Percentiles rank a stretch among this genome's conserved stretches.
Conservation (phyloP, 2,329 filamentous ascomycete species). For the Ophiostoma quercus region DNA sequence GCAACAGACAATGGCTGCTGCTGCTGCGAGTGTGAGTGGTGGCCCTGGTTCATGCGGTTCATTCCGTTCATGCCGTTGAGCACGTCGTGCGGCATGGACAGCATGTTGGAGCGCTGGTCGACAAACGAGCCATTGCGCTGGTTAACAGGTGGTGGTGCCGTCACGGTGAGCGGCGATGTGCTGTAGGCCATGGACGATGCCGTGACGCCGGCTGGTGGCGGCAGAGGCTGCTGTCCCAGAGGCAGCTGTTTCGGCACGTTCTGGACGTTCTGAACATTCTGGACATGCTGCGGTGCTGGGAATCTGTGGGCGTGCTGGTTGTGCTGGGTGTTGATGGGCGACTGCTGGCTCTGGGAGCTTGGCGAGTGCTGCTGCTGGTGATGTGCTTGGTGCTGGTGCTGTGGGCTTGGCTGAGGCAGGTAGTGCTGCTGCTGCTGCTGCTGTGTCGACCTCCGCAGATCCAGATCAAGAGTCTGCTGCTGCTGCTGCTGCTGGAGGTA, state of each 20-base stretch:
- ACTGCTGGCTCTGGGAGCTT: slow-evolving; percentile 17
- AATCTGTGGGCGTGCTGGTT: neutral
- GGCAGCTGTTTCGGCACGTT: neutral
- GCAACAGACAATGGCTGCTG: slow-evolving; percentile 15
- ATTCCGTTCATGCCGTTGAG: neutral
- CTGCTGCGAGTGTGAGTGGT: slow-evolving; percentile 16
- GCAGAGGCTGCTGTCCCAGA: slow-evolving; percentile 13
- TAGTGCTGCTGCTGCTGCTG: slow-evolving; percentile 17
- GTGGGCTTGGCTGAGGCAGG: slow-evolving; percentile 31
- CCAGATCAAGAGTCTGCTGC: slow-evolving; percentile 15
- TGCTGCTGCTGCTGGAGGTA: slow-evolving; percentile 34
- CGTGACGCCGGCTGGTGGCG: slow-evolving; percentile 8
- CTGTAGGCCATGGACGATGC: slow-evolving; percentile 15
- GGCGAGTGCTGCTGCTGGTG: slow-evolving; percentile 22
- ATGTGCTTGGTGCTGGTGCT: slow-evolving; percentile 37
- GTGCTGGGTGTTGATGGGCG: slow-evolving; percentile 49
- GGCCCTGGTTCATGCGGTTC: slow-evolving; percentile 16
- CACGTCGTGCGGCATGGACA: slow-evolving; percentile 13
- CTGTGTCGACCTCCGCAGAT: slow-evolving; percentile 18
- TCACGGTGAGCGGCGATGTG: neutral
- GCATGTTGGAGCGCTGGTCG: slow-evolving; percentile 13
- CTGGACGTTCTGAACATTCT: neutral
- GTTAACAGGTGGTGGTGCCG: neutral
- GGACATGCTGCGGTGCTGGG: neutral
- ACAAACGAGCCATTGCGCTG: slow-evolving; percentile 10